Evolutionary conservation across 148 eudicot species (phyloP).

Genomic region (Arctostaphylos glauca): DNA sequence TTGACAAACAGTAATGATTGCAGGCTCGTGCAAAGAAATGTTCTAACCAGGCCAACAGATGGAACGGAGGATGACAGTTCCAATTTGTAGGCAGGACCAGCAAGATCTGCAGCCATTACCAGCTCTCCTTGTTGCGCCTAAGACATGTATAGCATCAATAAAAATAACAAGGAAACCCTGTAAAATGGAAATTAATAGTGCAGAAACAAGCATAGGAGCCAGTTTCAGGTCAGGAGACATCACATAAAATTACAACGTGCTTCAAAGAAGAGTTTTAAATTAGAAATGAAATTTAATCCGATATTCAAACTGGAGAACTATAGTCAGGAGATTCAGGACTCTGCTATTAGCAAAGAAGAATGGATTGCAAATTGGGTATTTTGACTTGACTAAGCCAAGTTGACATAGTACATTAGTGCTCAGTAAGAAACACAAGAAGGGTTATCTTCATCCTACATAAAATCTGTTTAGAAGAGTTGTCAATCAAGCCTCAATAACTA

Average conservation of each 20-base stretch:
- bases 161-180: background rate
- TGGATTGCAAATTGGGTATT: background rate
- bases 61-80: slow-evolving; percentile 75
- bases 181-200: background rate
- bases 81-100: slow-evolving; percentile 69
- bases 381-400: background rate
- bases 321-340: background rate
- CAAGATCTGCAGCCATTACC: slow-evolving; percentile 75
- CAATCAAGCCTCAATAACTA: background rate
- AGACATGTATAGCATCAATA: slow-evolving; percentile 11
- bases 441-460: background rate
- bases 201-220: background rate
- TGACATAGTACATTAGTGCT: background rate
- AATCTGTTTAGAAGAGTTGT: background rate
- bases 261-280: background rate
- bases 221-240: background rate
- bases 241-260: background rate
- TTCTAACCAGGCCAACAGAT: slow-evolving; percentile 78
- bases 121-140: slow-evolving; percentile 86
- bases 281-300: background rate
- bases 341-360: background rate
- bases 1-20: background rate
- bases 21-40: slow-evolving; percentile 4
- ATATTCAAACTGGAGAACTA: background rate
- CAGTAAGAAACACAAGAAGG: background rate